These are phyloP conservation scores for Suillus bovinus DNA, from an alignment of 768 basidiomycete species.

Conservation along the genomic window DNA sequence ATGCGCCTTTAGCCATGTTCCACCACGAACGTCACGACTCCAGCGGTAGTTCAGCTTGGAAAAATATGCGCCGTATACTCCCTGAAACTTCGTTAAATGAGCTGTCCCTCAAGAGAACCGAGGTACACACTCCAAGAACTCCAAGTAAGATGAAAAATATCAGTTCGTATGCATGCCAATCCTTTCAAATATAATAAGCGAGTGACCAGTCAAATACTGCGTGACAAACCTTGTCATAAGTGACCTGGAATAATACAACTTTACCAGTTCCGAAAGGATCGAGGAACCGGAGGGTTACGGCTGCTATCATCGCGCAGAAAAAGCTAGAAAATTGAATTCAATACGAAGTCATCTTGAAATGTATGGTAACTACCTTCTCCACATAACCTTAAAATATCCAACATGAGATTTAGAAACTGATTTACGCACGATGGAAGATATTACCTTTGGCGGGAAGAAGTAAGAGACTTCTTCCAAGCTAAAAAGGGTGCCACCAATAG, in stretches of 20 bases:
- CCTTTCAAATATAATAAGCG: constrained; percentile 42
- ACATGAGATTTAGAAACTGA: not conserved
- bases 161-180: constrained; percentile 93
- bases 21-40: constrained; percentile 79
- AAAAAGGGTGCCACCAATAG: constrained; percentile 91
- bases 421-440: constrained; percentile 4
- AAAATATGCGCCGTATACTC: constrained; percentile 92
- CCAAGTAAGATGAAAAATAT: constrained; percentile 84
- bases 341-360: constrained; percentile 7
- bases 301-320: constrained; percentile 98
- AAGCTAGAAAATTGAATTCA: constrained; percentile 63
- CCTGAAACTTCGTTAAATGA: constrained; percentile 45
- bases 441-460: constrained; percentile 92
- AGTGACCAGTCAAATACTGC: not conserved
- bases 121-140: constrained; percentile 71
- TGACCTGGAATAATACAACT: constrained; percentile 88
- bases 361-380: constrained; percentile 69
- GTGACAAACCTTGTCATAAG: constrained; percentile 70
- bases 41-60: constrained; percentile 90
- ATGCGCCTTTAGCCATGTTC: constrained; percentile 77
- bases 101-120: not conserved
- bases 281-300: constrained; percentile 88
- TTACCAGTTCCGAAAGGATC: constrained; percentile 97
- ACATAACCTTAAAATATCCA: constrained; percentile 67
- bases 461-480: constrained; percentile 95